Percentiles rank a stretch among this genome's conserved stretches.
Conservation (phyloP, 2,329 filamentous ascomycete genomes). For the Hypoxylon sp. region DNA sequence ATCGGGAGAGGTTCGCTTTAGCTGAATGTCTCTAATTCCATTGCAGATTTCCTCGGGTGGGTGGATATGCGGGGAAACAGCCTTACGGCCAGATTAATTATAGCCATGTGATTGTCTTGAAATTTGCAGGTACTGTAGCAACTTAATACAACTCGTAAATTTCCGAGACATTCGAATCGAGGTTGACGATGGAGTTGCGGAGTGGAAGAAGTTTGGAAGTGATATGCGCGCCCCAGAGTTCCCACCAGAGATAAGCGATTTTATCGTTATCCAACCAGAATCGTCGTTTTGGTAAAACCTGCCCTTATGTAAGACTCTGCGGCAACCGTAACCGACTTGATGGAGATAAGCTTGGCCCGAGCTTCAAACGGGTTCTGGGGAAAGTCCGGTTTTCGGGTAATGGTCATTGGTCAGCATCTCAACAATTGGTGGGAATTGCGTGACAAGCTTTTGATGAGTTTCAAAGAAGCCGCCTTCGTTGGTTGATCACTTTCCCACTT, state of each 20-base stretch:
- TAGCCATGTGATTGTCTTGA: slow-evolving; percentile 10
- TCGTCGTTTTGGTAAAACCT: slow-evolving; percentile 7
- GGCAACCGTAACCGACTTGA: slow-evolving; percentile 6
- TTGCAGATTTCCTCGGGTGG: slow-evolving; percentile 5
- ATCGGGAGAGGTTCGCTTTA: slow-evolving; percentile 12
- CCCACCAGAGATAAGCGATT: background rate
- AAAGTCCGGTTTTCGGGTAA: slow-evolving; percentile 28
- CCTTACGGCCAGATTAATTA: background rate
- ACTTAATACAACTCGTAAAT: no score
- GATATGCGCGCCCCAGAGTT: background rate
- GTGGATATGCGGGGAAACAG: slow-evolving; percentile 19
- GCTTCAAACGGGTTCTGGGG: slow-evolving; percentile 17
- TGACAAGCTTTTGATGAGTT: slow-evolving; percentile 26
- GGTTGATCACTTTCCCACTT: slow-evolving; percentile 18
- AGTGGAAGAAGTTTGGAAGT: background rate
- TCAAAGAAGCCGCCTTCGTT: slow-evolving; percentile 17
- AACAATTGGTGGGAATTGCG: slow-evolving; percentile 20
- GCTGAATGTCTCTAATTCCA: slow-evolving; percentile 5
- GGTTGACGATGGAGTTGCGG: background rate
- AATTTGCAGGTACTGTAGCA: no score
- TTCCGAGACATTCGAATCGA: background rate
- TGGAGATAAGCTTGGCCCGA: slow-evolving; percentile 25
- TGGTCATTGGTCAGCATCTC: slow-evolving; percentile 20
- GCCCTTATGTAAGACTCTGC: background rate
- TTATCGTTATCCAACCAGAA: background rate